Evolutionary conservation across 306 rosid genomes (phyloP), one percentile per base, ranked within the genome.

Genomic region (Cucurbita ficifolia): DNA sequence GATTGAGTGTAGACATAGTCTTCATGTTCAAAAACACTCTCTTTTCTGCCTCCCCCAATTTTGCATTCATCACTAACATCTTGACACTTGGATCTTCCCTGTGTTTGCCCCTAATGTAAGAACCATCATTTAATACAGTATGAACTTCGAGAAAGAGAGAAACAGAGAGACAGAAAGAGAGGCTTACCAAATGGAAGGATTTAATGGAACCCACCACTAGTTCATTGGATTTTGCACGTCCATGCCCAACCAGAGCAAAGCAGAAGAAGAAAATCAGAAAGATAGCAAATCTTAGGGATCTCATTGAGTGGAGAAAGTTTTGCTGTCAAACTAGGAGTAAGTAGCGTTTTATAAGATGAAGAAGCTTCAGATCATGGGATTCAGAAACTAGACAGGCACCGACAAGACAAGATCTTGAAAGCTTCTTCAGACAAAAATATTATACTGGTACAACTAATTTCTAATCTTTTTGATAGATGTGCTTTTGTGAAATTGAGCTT

Each of bases 1-100:
- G 90, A 86, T 76, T 86, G 87, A 76, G 87, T 83, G 79, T 83
- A 84, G 81, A 88, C 84, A 54, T 86, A 86, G 50, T 86, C 95
- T 80, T 85, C 91, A 83, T 83, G 71, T 83, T 84, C 86, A 8
- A 83, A 78, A 67, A 77, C 81, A 64, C 73, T 75, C 40, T 71
- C 83, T 76, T 78, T 78, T 48, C 75, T 62, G 35, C 76, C 79
- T 73, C 62, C 82, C 57, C 69, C 80, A 69, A 82, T 70, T 73
- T 76, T 81, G 84, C 84, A 80, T 67, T 77, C 90, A 39, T 24
- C 78, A 5, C 12, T 62, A 68, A 69, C 79, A 75, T 77, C 73
- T 68, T 75, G 76, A 59, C 85, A 84, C 43, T 61, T 81, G 17
- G 19, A 78, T 72, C 62, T 76, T 80, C 63, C 85, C 92, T 86